phyloP scores from a whole-genome alignment of 179 eudicot species.

The Pouteria campechiana region DNA sequence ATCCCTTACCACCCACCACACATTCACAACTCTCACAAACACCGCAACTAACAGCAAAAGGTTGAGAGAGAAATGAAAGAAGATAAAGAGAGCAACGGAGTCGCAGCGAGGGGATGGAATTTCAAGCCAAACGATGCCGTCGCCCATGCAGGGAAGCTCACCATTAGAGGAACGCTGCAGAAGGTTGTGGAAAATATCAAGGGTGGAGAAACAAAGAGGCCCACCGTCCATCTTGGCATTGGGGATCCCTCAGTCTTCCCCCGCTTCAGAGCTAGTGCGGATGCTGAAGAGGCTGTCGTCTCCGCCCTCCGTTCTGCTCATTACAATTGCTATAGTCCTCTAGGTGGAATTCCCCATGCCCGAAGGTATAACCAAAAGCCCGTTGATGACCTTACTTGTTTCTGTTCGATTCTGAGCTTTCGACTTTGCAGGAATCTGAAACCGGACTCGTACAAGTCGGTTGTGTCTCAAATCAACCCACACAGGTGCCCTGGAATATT shows the following conservation, averaged over 20 bases:
- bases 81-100: not conserved
- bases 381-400: no score
- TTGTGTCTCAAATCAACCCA: no score
- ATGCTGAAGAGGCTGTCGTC: not conserved
- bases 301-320: not conserved
- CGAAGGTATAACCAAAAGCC: no score
- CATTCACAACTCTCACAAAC: no score
- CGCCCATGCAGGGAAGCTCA: constrained; percentile 1
- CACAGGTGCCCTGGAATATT: no score
- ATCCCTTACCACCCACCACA: no score
- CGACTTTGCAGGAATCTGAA: no score
- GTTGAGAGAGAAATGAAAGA: no score
- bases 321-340: not conserved
- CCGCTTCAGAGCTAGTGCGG: not conserved
- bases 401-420: no score
- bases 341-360: not conserved
- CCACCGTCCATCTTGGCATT: not conserved
- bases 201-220: not conserved
- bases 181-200: constrained; percentile 8
- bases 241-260: not conserved
- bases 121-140: constrained; percentile 16
- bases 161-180: constrained; percentile 19
- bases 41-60: no score
- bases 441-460: no score
- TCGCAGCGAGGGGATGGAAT: constrained; percentile 15